Evolutionary conservation across 1,284 basidiomycete genomes (phyloP).

Genomic region (Fistulina hepatica): DNA sequence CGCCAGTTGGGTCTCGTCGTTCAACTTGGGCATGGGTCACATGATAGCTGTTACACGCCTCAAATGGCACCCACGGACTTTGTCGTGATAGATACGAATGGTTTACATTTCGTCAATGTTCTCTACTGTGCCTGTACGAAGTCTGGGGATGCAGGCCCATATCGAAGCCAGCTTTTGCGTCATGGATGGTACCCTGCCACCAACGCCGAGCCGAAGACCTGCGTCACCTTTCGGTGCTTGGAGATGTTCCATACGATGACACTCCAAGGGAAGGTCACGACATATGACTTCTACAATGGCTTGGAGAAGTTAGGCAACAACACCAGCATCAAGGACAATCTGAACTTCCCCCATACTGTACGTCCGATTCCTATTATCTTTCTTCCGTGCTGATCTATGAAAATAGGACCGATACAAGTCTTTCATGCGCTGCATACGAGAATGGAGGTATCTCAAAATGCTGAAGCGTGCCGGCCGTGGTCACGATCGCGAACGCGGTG

Average conservation of each 20-base stretch:
- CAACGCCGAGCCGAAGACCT: neutral
- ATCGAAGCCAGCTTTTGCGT: constrained; percentile 19
- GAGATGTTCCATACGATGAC: constrained; percentile 14
- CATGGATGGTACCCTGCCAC: constrained; percentile 18
- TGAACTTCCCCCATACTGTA: neutral
- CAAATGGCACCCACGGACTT: constrained; percentile 13
- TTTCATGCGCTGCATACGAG: constrained; percentile 3
- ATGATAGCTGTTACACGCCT: constrained; percentile 9
- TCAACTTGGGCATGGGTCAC: constrained; percentile 17
- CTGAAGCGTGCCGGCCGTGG: constrained; percentile 12
- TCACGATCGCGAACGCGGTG: constrained; percentile 5
- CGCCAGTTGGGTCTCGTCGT: constrained; percentile 14
- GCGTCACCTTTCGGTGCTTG: constrained; percentile 10
- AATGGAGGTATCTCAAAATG: constrained; percentile 10
- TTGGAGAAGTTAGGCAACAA: constrained; percentile 12
- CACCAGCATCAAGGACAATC: neutral
- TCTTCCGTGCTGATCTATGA: too few relatives aligned
- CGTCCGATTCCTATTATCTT: neutral
- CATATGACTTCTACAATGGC: constrained; percentile 14
- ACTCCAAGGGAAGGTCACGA: constrained; percentile 14
- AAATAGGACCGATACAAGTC: constrained; percentile 5
- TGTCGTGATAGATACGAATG: constrained; percentile 21
- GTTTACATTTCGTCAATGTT: constrained; percentile 23
- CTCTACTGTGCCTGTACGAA: constrained; percentile 24
- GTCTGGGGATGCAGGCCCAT: neutral